Percentiles rank a stretch among this genome's conserved stretches.
Conservation (phyloP, 2,329 filamentous ascomycete species). For the Aspergillus japonicus region DNA sequence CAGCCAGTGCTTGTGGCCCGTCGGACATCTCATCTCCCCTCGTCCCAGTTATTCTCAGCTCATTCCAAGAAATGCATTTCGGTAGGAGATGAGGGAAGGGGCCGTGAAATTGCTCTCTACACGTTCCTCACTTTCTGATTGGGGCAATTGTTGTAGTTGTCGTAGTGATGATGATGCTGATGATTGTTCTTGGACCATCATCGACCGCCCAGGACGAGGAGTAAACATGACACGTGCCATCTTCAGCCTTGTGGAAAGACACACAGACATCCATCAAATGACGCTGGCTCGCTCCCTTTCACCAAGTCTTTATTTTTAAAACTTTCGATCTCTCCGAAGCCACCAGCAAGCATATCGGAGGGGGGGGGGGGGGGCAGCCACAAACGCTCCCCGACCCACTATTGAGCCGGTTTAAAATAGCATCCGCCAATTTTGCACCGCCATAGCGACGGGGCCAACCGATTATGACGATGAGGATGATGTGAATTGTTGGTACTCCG, state of each 20-base stretch:
- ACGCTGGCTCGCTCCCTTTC: not conserved
- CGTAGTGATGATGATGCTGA: not conserved
- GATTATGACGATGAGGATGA: too few species aligned
- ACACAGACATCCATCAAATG: not conserved
- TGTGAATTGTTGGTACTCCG: too few species aligned
- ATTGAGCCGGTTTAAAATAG: constrained; percentile 10
- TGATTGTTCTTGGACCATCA: too few species aligned
- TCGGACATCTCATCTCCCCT: not conserved
- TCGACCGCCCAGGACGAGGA: not conserved
- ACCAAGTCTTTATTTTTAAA: not conserved
- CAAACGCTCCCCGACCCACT: constrained; percentile 8
- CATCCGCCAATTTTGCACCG: constrained; percentile 9
- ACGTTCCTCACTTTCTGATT: not conserved
- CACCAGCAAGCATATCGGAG: not conserved
- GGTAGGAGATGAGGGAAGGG: not conserved
- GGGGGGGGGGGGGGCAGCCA: not conserved
- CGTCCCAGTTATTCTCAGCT: not conserved
- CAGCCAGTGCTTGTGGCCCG: not conserved
- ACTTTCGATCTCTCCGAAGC: not conserved
- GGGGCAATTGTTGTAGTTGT: not conserved
- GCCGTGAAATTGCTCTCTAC: not conserved
- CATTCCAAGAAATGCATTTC: not conserved
- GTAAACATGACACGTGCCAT: constrained; percentile 1
- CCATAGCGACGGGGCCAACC: constrained; percentile 6
- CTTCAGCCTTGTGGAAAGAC: constrained; percentile 12